A percentile compares a stretch with the other conserved stretches of the same genome.
These are phyloP conservation scores for Neonectria ditissima DNA, from an alignment of 2,329 filamentous ascomycete species.

Conservation along the genomic window DNA sequence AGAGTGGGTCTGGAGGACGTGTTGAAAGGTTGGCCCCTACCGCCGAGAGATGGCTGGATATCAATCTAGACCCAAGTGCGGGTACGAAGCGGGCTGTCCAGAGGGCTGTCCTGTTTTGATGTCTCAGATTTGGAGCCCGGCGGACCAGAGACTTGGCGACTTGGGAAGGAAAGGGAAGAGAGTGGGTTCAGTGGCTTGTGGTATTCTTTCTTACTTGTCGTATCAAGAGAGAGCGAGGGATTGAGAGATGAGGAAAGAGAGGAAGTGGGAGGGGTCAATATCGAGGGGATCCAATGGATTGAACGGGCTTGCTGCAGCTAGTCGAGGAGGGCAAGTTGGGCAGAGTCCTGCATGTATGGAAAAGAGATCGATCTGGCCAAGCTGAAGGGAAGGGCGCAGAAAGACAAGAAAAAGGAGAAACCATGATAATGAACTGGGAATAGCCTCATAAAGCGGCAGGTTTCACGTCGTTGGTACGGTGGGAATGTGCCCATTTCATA, in stretches of 20 bases:
- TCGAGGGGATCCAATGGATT: conserved; percentile 10
- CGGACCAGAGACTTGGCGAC: neutral
- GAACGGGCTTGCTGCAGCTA: conserved; percentile 10
- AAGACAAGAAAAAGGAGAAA: neutral
- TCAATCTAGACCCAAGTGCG: conserved; percentile 18
- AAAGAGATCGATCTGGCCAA: neutral
- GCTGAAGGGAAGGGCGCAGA: neutral
- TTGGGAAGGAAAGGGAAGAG: neutral
- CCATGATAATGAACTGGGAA: conserved; percentile 1
- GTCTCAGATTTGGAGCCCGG: conserved; percentile 35
- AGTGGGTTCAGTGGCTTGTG: conserved; percentile 21
- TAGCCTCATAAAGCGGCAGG: conserved; percentile 9
- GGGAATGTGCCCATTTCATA: neutral
- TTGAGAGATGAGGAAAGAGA: conserved; percentile 1
- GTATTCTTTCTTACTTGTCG: conserved; percentile 13
- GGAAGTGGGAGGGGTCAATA: conserved; percentile 2
- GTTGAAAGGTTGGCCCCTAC: neutral
- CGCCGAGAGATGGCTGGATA: conserved; percentile 14
- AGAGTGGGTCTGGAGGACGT: neutral
- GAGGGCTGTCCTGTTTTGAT: conserved; percentile 23
- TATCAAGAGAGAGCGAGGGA: conserved; percentile 1
- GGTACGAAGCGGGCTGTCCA: conserved; percentile 7
- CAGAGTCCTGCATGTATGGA: conserved; percentile 7
- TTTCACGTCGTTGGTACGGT: neutral
- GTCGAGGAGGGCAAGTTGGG: neutral